phyloP scores from a whole-genome alignment of 768 basidiomycete genomes.

The Stropharia rugosoannulata region DNA sequence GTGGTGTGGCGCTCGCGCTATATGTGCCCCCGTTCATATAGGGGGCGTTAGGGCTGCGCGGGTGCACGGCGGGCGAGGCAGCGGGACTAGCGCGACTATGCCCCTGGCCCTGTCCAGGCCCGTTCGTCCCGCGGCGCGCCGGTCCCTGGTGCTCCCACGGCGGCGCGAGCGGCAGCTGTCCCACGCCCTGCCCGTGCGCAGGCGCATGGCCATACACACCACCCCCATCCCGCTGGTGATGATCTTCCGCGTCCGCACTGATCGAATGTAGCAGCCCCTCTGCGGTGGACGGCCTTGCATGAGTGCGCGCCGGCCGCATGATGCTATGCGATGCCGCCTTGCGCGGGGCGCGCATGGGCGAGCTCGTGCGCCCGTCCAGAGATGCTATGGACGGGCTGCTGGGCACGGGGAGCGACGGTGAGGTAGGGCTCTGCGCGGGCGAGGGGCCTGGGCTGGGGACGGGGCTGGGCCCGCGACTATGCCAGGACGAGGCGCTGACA shows the following conservation, averaged over 20 bases:
- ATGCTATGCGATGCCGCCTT: conserved; percentile 8
- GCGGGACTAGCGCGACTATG: conserved; percentile 4
- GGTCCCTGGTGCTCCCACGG: conserved; percentile 26
- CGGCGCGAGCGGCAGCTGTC: conserved; percentile 12
- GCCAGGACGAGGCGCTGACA: too few species aligned
- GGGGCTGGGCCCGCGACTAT: not conserved
- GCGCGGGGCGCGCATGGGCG: not conserved
- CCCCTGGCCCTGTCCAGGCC: not conserved
- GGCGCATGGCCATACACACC: too few species aligned
- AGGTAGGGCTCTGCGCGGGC: not conserved
- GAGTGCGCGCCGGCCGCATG: not conserved
- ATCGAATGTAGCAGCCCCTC: conserved; percentile 24
- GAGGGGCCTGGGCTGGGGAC: not conserved
- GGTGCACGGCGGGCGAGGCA: not conserved
- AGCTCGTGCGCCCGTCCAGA: too few species aligned
- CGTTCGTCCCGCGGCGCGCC: not conserved
- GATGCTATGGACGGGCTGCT: not conserved
- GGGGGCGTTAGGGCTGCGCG: not conserved
- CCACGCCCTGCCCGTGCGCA: not conserved
- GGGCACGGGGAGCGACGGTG: not conserved
- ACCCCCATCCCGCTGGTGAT: not conserved
- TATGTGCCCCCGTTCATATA: too few species aligned
- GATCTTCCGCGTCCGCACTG: conserved; percentile 11
- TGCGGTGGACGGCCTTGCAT: not conserved
- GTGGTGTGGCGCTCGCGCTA: too few species aligned